These are phyloP conservation scores for Alopecurus myosuroides DNA, from an alignment of 176 grass and related monocot genomes.

Conservation along the genomic window DNA sequence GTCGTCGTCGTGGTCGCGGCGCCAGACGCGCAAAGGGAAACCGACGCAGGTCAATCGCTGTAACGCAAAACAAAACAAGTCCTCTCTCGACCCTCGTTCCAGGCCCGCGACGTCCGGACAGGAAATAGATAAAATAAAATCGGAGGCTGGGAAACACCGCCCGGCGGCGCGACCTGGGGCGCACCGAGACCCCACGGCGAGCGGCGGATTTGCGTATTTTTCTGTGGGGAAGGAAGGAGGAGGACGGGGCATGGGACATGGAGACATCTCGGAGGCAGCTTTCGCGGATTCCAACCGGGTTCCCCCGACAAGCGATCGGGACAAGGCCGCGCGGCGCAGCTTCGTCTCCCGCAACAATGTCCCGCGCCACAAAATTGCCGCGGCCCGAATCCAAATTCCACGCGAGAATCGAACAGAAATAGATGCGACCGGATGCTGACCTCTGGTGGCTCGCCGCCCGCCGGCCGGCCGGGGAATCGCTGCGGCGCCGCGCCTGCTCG, in stretches of 20 bases:
- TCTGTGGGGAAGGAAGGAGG: background rate
- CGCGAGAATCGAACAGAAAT: background rate
- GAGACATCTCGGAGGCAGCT: background rate
- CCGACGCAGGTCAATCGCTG: background rate
- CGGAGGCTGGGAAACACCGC: background rate
- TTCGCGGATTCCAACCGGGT: conserved; percentile 11
- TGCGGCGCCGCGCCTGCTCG: background rate
- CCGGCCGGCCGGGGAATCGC: background rate
- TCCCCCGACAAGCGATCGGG: conserved; percentile 31
- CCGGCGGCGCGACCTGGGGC: background rate
- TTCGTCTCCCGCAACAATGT: conserved; percentile 4
- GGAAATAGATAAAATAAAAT: background rate
- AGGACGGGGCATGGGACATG: background rate
- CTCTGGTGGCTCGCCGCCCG: conserved; percentile 10
- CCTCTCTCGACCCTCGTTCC: too few species aligned
- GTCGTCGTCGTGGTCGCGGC: background rate
- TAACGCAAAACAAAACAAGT: too few species aligned
- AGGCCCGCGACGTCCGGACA: background rate
- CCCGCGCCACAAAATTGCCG: background rate
- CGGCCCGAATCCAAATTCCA: background rate
- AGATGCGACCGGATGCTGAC: conserved; percentile 8
- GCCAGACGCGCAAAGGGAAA: too few species aligned
- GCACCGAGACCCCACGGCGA: too few species aligned
- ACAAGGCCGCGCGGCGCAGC: background rate
- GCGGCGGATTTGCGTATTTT: background rate